Evolutionary conservation across 1,139 yeast genomes (phyloP), one percentile per base, ranked within the genome.

Genomic region (Blastobotrys arbuscula): DNA sequence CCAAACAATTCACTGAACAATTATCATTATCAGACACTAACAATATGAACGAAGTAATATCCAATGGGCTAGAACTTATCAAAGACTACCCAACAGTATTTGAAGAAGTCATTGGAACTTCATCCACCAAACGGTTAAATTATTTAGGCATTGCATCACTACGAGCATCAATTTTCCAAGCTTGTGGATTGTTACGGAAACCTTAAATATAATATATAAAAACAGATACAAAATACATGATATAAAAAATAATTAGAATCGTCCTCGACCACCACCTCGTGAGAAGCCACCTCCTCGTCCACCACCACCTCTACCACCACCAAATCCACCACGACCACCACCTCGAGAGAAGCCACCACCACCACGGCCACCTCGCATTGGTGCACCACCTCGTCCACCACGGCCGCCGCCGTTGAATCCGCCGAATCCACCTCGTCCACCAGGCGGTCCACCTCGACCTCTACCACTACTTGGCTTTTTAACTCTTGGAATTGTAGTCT

Each of bases 401-500:
- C 75, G 67, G 26, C 73, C 70, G 42, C 74, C 65, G 43, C 79
- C 77, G n/a, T n/a, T n/a, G 53, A 74, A 59, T 52, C 67, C 68
- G 38, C 79, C 78, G 38, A 75, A 74, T 48, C 79, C 74, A 39
- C 74, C 66, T 48, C 68, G 65, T 31, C 68, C 61, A 36, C 21
- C 21, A 15, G 7, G 7, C 8, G 7, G 7, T 38, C 63, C 65
- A 44, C 77, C 74, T 45, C 79, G 74, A 38, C 69, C 61, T 36
- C 75, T 70, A 37, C 69, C 61, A 35, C 75, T 70, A 48, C 79
- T 76, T 57, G 78, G 74, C 57, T 80, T 73, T 71, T 82, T 81
- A 72, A 84, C 83, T 70, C 74, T 83, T 70, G 87, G 82, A 57
- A 88, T 84, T 65, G 94, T 95, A 42, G 74, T 76, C 72, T 84